Percentiles rank a stretch among this genome's conserved stretches.
Conservation (phyloP, 1,139 yeast genomes). For the Pichia sp. region DNA sequence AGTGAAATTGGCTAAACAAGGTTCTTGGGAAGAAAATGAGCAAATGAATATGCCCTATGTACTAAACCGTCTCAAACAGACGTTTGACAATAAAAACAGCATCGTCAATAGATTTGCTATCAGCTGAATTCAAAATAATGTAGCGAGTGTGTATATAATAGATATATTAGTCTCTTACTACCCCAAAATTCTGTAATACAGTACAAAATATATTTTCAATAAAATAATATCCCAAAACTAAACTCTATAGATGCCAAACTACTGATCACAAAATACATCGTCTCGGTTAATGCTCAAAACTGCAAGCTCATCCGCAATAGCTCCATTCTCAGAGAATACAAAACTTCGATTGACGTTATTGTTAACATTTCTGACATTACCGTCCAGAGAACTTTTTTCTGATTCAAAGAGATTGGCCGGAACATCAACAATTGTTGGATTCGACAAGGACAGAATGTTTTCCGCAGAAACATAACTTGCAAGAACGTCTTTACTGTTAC, state of each 20-base stretch:
- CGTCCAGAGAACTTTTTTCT: neutral
- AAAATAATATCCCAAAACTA: neutral
- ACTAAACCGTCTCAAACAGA: neutral
- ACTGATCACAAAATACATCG: slow-evolving; percentile 1
- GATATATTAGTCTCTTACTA: neutral
- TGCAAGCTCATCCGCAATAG: slow-evolving; percentile 3
- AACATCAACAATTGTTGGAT: slow-evolving; percentile 17
- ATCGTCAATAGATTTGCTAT: slow-evolving; percentile 11
- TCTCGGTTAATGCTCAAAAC: neutral
- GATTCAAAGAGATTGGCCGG: slow-evolving; percentile 15
- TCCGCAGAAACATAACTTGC: slow-evolving; percentile 3
- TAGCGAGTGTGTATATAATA: neutral
- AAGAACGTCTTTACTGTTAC: neutral
- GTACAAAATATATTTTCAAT: neutral
- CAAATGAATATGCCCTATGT: neutral
- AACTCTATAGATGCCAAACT: neutral
- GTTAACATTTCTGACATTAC: neutral
- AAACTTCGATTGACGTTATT: neutral
- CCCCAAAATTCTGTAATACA: neutral
- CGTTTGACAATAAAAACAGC: slow-evolving; percentile 7
- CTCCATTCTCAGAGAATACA: neutral
- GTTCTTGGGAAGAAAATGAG: neutral
- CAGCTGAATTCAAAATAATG: neutral
- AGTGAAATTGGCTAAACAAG: neutral
- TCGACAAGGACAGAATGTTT: slow-evolving; percentile 2